Evolutionary conservation across 257 asterid species (phyloP).

Genomic region (Solanum tarapatanum): DNA sequence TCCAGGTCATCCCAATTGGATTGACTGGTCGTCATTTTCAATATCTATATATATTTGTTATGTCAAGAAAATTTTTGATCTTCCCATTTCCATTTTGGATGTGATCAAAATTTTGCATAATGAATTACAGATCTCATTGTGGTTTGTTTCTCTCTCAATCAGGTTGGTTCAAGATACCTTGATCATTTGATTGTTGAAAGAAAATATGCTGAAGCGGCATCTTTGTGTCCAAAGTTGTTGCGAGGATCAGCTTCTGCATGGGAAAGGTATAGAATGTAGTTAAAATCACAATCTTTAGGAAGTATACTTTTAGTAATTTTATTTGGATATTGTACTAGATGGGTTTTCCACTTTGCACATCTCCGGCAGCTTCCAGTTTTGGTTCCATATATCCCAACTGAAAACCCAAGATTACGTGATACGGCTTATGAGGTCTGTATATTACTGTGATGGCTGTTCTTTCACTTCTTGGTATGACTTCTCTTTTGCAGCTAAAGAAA

Average conservation of each 20-base stretch:
- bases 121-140: neutral
- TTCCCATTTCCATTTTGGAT: neutral
- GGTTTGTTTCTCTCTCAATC: slow-evolving; percentile 4
- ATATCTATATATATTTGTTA: neutral
- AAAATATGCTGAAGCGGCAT: slow-evolving; percentile 96
- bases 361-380: slow-evolving; percentile 96
- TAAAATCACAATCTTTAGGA: neutral
- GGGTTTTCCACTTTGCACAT: slow-evolving; percentile 99
- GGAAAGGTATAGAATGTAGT: slow-evolving; percentile 63
- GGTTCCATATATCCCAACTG: slow-evolving; percentile 93
- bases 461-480: slow-evolving; percentile 6
- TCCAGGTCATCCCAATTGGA: neutral
- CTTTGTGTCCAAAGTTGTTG: slow-evolving; percentile 86
- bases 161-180: slow-evolving; percentile 94
- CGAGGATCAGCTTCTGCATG: slow-evolving; percentile 94
- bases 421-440: slow-evolving; percentile 90
- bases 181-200: slow-evolving; percentile 93
- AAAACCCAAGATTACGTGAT: slow-evolving; percentile 91
- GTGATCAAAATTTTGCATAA: neutral
- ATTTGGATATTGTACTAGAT: slow-evolving; percentile 36
- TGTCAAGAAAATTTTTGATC: neutral
- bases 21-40: neutral
- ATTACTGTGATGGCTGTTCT: neutral
- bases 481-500: neutral
- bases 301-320: slow-evolving; percentile 6